Evolutionary conservation across 2,329 filamentous ascomycete genomes (phyloP).

Genomic region (Pseudonectria foliicola): DNA sequence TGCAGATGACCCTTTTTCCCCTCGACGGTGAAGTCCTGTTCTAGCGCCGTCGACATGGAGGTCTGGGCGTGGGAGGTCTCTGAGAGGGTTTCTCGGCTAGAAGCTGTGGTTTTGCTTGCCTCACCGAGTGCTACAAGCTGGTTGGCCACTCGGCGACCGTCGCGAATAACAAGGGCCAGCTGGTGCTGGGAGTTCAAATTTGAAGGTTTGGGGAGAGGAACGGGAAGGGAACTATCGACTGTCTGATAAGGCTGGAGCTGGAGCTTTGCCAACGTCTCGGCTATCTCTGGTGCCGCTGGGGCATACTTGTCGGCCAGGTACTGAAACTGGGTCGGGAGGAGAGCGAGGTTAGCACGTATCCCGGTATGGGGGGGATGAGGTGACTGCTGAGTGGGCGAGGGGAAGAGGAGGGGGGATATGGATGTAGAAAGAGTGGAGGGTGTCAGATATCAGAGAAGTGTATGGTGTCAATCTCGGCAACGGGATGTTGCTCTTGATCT

Average conservation of each 20-base stretch:
- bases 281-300: slow-evolving; percentile 56
- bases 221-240: slow-evolving; percentile 40
- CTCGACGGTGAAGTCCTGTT: slow-evolving; percentile 84
- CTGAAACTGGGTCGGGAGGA: slow-evolving; percentile 45
- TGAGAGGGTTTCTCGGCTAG: slow-evolving; percentile 42
- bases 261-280: slow-evolving; percentile 58
- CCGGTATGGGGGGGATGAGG: neutral
- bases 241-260: slow-evolving; percentile 52
- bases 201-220: slow-evolving; percentile 47
- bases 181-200: slow-evolving; percentile 39
- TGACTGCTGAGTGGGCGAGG: neutral
- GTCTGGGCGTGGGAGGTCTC: slow-evolving; percentile 41
- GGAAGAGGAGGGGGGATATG: neutral
- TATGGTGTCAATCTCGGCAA: slow-evolving; percentile 53
- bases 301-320: slow-evolving; percentile 62
- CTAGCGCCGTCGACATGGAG: slow-evolving; percentile 60
- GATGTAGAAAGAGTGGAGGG: slow-evolving; percentile 3
- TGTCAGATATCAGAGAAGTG: slow-evolving; percentile 34
- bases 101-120: slow-evolving; percentile 44
- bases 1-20: slow-evolving; percentile 72
- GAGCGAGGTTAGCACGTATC: slow-evolving; percentile 17
- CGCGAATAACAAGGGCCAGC: slow-evolving; percentile 56
- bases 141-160: slow-evolving; percentile 53
- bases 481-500: slow-evolving; percentile 65
- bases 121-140: slow-evolving; percentile 42